Percentiles rank a stretch among this genome's conserved stretches.
Conservation (phyloP, 768 basidiomycete genomes). For the Leucosporidium scottii region DNA sequence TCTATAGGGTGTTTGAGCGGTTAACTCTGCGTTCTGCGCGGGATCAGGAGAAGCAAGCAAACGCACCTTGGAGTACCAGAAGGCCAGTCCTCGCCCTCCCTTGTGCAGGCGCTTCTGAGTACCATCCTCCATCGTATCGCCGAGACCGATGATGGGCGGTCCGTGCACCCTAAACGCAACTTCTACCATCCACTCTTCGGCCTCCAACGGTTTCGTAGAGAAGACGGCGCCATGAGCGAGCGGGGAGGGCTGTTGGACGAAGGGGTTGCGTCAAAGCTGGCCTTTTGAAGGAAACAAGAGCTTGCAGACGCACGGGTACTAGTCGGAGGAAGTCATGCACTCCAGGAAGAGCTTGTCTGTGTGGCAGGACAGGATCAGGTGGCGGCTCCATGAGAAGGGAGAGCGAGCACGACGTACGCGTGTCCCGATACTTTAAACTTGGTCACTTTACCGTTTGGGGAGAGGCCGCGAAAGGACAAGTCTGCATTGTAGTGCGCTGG, state of each 20-base stretch:
- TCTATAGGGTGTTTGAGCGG: not conserved
- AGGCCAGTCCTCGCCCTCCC: constrained; percentile 35
- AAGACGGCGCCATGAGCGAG: constrained; percentile 37
- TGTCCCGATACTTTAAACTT: constrained; percentile 27
- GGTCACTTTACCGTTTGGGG: constrained; percentile 5
- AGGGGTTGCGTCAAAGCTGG: not conserved
- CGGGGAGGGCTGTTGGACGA: constrained; percentile 19
- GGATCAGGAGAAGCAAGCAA: no score
- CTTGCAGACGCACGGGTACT: constrained; percentile 20
- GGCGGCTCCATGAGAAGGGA: not conserved
- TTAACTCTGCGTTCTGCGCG: no score
- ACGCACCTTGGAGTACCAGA: constrained; percentile 37
- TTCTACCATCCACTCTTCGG: constrained; percentile 37
- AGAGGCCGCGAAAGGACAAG: constrained; percentile 25
- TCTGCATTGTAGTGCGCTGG: constrained; percentile 12
- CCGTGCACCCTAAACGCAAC: constrained; percentile 37
- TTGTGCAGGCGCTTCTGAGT: constrained; percentile 15
- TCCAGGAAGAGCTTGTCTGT: constrained; percentile 20
- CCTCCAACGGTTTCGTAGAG: constrained; percentile 11
- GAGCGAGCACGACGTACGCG: constrained; percentile 14
- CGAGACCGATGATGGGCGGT: constrained; percentile 8
- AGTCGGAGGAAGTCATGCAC: constrained; percentile 36
- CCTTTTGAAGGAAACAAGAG: not conserved
- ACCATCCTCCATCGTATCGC: constrained; percentile 9
- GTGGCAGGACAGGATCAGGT: not conserved